A percentile compares a stretch with the other conserved stretches of the same genome.
phyloP scores from a whole-genome alignment of 169 alveolate species.

The Theileria luwenshuni region DNA sequence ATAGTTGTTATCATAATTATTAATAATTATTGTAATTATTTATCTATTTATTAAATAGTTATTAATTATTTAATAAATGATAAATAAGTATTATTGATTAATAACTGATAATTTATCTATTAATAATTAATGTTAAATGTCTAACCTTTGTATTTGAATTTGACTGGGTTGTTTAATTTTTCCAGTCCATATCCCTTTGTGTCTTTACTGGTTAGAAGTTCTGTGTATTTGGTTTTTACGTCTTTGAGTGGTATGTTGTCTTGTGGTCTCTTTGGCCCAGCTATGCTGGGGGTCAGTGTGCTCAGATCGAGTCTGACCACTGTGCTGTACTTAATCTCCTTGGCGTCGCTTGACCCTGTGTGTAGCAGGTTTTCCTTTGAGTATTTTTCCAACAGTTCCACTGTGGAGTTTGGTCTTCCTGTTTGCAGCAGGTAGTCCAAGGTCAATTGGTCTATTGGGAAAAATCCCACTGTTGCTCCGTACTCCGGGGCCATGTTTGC shows the following conservation, averaged over 20 bases:
- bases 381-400: conserved; percentile 85
- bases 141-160: conserved; percentile 52
- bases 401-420: conserved; percentile 86
- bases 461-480: conserved; percentile 97
- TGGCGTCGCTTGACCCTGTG: conserved; percentile 49
- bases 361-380: conserved; percentile 57
- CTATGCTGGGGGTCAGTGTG: conserved; percentile 88
- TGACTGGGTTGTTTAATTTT: conserved; percentile 13
- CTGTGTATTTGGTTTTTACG: conserved; percentile 86
- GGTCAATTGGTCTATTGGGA: conserved; percentile 92
- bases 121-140: no score
- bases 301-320: conserved; percentile 87
- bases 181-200: conserved; percentile 85
- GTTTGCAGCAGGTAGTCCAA: conserved; percentile 87
- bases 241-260: conserved; percentile 88
- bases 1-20: conserved; percentile 45
- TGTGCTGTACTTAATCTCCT: conserved; percentile 72
- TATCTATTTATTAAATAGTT: no score
- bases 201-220: conserved; percentile 77
- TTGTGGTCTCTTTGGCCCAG: conserved; percentile 98
- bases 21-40: no score
- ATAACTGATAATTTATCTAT: no score
- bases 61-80: no score
- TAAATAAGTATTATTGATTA: no score
- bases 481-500: conserved; percentile 98